Evolutionary conservation across 371 early-diverging fungal species (phyloP).

Genomic region (Circinella umbellata): DNA sequence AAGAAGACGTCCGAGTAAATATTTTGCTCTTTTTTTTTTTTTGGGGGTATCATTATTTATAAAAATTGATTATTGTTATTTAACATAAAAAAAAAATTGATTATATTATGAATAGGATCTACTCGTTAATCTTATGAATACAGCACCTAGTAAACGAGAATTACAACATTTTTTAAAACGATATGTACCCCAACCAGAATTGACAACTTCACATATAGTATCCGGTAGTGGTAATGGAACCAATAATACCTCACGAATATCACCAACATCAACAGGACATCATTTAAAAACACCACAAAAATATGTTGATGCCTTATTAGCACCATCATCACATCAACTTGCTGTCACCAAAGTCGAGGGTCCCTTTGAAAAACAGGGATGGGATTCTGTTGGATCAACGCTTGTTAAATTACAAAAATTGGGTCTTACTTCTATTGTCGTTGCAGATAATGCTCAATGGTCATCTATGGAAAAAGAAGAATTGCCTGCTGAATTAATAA

Average conservation of each 20-base stretch:
- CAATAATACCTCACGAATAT: slow-evolving; percentile 7
- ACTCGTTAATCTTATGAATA: slow-evolving; percentile 61
- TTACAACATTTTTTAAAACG: slow-evolving; percentile 74
- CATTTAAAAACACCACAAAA: slow-evolving; percentile 35
- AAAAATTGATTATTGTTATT: background rate
- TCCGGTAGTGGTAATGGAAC: background rate
- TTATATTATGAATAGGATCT: slow-evolving; percentile 42
- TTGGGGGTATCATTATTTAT: background rate
- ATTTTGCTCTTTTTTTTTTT: background rate
- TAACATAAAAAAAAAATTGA: background rate
- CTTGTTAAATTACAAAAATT: slow-evolving; percentile 72
- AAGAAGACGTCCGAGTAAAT: slow-evolving; percentile 18
- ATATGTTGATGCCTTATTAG: slow-evolving; percentile 55
- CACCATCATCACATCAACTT: slow-evolving; percentile 53
- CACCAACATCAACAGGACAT: slow-evolving; percentile 9
- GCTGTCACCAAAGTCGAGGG: slow-evolving; percentile 69
- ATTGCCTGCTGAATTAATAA: slow-evolving; percentile 34
- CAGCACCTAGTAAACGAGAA: slow-evolving; percentile 80
- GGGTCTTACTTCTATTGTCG: slow-evolving; percentile 74
- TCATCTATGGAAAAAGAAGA: slow-evolving; percentile 22
- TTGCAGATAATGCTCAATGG: slow-evolving; percentile 65
- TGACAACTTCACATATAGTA: slow-evolving; percentile 14
- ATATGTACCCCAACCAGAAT: slow-evolving; percentile 50
- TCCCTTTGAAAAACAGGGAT: slow-evolving; percentile 55
- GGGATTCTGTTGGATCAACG: slow-evolving; percentile 59